Base-by-base conservation (phyloP, 1,284 basidiomycete genomes). In the Pulveroboletus ridleyi region DNA sequence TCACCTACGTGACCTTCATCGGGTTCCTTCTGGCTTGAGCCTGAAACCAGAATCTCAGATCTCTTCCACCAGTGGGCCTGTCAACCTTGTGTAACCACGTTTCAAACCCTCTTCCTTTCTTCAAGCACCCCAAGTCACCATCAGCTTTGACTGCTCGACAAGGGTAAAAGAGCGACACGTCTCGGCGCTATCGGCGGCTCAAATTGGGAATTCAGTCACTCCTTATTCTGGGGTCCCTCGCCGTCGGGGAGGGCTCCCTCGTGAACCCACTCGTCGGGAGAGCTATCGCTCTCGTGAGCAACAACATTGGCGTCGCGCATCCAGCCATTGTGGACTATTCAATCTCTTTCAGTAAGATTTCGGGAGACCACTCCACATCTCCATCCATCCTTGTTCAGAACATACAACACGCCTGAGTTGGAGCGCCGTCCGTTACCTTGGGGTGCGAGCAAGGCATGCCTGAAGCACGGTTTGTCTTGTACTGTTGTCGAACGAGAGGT, bases 161-260 rank as follows among this genome's bases (percentile, higher is more conserved):
- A 62, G 62, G 62, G 73, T 68, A 29, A 47, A 69, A 72, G 56
- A 41, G 44, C 56, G 6, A 39, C 17, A 6, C 15, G 25, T 62
- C 61, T 50, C 46, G 22, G 41, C 49, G 4, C 25, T 35, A 33
- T 46, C 42, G 20, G n/a, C 41, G 56, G 62, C 64, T 69, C 62
- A 64, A 25, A 23, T 33, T 17, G 20, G 35, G 52, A n/a, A 4
- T 2, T 13, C 39, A 71, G 71, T 50, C 50, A 58, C 13, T 72
- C 2, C n/a, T 76, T 62, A 49, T 75, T 54, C 64, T 73, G 29
- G 72, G 74, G 13, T 72, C 73, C 15, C 68, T 73, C 25, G 74
- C 73, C 23, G 65, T 74, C 23, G 72, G 74, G 20, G 75, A 76
- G 61, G 71, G 72, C 66, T 72, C 74, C 50, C 66, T 76, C 52